Percentiles rank a stretch among this genome's conserved stretches.
phyloP scores from a whole-genome alignment of 805 yeast species.

The Kodamaea kaohsiungensis region DNA sequence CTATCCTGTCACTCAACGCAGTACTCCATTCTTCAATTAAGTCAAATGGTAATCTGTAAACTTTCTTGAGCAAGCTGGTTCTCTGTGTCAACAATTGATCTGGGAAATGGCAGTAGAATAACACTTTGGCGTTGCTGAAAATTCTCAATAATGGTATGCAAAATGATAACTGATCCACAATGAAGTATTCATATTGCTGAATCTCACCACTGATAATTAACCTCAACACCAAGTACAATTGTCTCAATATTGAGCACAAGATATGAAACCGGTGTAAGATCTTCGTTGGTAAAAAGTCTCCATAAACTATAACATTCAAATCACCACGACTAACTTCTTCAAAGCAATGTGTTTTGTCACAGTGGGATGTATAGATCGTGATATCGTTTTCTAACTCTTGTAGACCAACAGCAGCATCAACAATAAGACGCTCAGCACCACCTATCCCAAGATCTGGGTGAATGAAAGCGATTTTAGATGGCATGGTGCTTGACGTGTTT shows the following conservation, averaged over 20 bases:
- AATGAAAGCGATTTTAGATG: constrained; percentile 64
- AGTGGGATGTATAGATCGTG: constrained; percentile 82
- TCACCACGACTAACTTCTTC: constrained; percentile 73
- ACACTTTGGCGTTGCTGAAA: constrained; percentile 42
- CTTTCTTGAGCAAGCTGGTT: constrained; percentile 50
- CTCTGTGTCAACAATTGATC: constrained; percentile 76
- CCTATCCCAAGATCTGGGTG: constrained; percentile 98
- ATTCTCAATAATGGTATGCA: constrained; percentile 70
- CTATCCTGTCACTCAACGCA: constrained; percentile 69
- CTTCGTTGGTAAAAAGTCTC: constrained; percentile 80
- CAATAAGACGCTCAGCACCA: constrained; percentile 97
- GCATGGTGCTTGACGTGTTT: neutral
- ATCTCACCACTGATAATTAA: constrained; percentile 52
- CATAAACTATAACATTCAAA: constrained; percentile 68
- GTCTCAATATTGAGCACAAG: constrained; percentile 81
- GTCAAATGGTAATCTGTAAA: constrained; percentile 85
- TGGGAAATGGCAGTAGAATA: constrained; percentile 97
- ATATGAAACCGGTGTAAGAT: constrained; percentile 70
- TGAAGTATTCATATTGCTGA: constrained; percentile 61
- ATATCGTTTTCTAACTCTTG: constrained; percentile 62
- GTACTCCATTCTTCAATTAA: constrained; percentile 80
- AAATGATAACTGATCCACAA: constrained; percentile 87
- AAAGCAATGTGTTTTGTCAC: constrained; percentile 84
- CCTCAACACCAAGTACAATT: constrained; percentile 57
- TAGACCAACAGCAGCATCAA: constrained; percentile 90